Evolutionary conservation across 352 stramenopile genomes (phyloP), one percentile per base, ranked within the genome.

Genomic region (Pythium volutum): DNA sequence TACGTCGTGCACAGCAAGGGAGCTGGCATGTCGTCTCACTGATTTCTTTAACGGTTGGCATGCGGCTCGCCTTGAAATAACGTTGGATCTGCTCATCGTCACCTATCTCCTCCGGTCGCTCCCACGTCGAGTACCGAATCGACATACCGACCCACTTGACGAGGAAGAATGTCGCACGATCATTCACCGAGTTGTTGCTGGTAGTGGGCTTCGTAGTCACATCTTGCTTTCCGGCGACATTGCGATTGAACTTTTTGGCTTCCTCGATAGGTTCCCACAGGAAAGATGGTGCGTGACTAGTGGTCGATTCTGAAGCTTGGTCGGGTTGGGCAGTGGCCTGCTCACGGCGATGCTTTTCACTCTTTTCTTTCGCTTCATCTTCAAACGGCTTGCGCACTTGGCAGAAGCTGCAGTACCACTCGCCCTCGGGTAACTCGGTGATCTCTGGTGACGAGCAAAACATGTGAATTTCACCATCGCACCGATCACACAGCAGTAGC

Each of bases 91-190:
- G 84, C 47, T 92, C 85, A 62, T 95, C 85, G 23, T 95, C 87
- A 20, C 87, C 86, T 61, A 96, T 96, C 60, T 96, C 87, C 62
- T 96, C 83, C 0, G 85, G 80, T 4, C 84, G 81, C 55, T 96
- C 87, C 87, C 87, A 96, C 22, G 87, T 96, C 36, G 85, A 94
- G 47, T 86, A 94, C 46, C 85, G 77, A 53, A 95, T 84, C 12
- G 87, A 95, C 25, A 95, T 57, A 18, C 84, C 85, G 31, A 93
- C 67, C 87, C 87, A 96, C 67, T 96, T 93, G 29, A 96, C 85
- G 16, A 96, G 60, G 52, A 95, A 96, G 67, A 94, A 91, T 1
- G 87, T 96, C 36, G 79, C 79, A 10, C 70, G 75, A 58, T 73
- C 69, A 11, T 80, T 76, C 6, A 62, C 46, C 1, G 46, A 1